Base-by-base conservation (phyloP, 2,329 filamentous ascomycete genomes). In the Stagonosporopsis vannaccii region DNA sequence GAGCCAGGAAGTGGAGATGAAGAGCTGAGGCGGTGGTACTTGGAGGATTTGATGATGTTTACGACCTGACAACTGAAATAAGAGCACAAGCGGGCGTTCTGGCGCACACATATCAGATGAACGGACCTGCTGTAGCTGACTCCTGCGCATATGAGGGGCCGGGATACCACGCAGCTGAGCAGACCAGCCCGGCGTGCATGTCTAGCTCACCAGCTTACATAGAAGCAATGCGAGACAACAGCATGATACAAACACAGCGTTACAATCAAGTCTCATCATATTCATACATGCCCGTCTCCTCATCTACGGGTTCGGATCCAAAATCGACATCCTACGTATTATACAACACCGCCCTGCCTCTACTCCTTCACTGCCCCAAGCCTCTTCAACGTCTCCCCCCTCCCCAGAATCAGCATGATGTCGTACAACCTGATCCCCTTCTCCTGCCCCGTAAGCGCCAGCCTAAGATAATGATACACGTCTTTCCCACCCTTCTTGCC, bases 361-460 rank as follows among this genome's bases (percentile, higher is more conserved):
- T 8, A 17, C 33, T 36, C n/a, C 33, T 17, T n/a, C 17, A 2
- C 33, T 6, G 15, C 41, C 6, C 49, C 71, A 51, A 76, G 36
- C 37, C 74, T 68, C 19, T 52, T 60, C 50, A 75, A 58, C 25
- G 61, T 68, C 61, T 76, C 74, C 17, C 62, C 49, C 42, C 70
- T 42, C 2, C 74, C 73, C 40, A 77, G 39, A 2, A 76, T 66
- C 15, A 68, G 32, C 68, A 77, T 73, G 13, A 75, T 55, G 41
- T 76, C 73, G 36, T 69, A 72, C n/a, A 77, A 43, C 30, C 72
- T 49, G 51, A 75, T 72, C 0, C 75, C 75, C 39, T 72, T 59
- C 15, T 73, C 66, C 20, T 67, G 62, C 3, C 63, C 71, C 12
- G 72, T 73, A 32, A 76, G 19, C 42, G 63, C 66, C 57, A 66